A percentile compares a stretch with the other conserved stretches of the same genome.
Evolutionary conservation across 495 filamentous ascomycete genomes (phyloP).

Genomic region (Penicillium coprophilum): DNA sequence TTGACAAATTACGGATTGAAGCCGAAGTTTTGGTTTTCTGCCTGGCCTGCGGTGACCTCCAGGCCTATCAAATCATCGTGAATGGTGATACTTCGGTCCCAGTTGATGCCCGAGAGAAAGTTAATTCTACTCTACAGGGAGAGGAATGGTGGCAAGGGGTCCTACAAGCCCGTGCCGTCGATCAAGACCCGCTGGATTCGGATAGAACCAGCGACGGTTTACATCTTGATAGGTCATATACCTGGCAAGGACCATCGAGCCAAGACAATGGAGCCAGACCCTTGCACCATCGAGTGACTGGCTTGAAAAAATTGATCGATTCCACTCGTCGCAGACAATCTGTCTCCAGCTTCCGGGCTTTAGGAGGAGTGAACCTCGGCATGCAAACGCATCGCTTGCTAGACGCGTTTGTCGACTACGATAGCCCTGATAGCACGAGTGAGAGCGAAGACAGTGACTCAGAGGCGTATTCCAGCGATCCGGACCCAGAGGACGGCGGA

Average conservation of each 20-base stretch:
- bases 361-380: constrained; percentile 64
- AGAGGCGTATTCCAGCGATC: constrained; percentile 39
- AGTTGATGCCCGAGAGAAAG: constrained; percentile 48
- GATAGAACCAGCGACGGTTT: constrained; percentile 19
- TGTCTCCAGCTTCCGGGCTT: constrained; percentile 60
- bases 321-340: constrained; percentile 57
- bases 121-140: constrained; percentile 60
- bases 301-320: constrained; percentile 50
- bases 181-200: constrained; percentile 19
- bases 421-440: constrained; percentile 48
- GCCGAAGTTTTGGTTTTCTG: constrained; percentile 79
- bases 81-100: constrained; percentile 56
- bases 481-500: constrained; percentile 29
- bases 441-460: constrained; percentile 49
- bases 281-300: constrained; percentile 43
- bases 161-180: constrained; percentile 53
- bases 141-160: constrained; percentile 86
- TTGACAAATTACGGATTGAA: constrained; percentile 79
- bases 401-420: constrained; percentile 59
- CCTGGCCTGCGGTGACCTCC: constrained; percentile 70
- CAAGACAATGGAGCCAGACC: constrained; percentile 50
- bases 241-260: constrained; percentile 57
- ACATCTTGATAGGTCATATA: constrained; percentile 31
- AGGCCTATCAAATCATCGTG: constrained; percentile 75
- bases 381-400: constrained; percentile 76